A percentile compares a stretch with the other conserved stretches of the same genome.
Evolutionary conservation across 768 basidiomycete genomes (phyloP).

Genomic region (Macrolepiota albuminosa): DNA sequence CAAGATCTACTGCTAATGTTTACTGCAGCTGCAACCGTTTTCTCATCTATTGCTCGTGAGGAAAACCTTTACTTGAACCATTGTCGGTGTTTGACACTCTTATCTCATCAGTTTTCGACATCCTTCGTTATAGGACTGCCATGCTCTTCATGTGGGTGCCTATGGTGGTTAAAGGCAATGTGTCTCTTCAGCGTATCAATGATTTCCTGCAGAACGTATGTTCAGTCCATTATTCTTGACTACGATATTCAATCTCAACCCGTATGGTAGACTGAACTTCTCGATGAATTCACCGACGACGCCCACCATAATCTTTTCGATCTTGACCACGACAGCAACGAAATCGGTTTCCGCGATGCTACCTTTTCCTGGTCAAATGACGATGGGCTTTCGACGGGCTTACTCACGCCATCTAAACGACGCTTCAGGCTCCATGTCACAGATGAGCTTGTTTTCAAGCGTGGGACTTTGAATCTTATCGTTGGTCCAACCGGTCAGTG

Average conservation of each 20-base stretch:
- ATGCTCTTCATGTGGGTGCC: conserved; percentile 26
- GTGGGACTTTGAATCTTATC: conserved; percentile 47
- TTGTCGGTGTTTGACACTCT: background rate
- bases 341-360: conserved; percentile 49
- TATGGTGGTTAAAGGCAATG: conserved; percentile 36
- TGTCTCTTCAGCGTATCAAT: conserved; percentile 53
- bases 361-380: conserved; percentile 51
- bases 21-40: conserved; percentile 10
- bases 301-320: conserved; percentile 5
- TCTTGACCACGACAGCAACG: conserved; percentile 16
- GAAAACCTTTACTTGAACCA: background rate
- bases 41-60: conserved; percentile 13
- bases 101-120: conserved; percentile 44
- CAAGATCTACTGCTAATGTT: background rate
- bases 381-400: conserved; percentile 9
- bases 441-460: conserved; percentile 50
- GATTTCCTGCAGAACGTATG: conserved; percentile 33
- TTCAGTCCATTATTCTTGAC: background rate
- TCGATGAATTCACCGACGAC: conserved; percentile 33
- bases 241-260: background rate
- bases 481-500: conserved; percentile 46
- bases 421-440: conserved; percentile 46
- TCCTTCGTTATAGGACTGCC: conserved; percentile 45
- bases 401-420: conserved; percentile 35
- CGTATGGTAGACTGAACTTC: conserved; percentile 35